Percentiles rank a stretch among this genome's conserved stretches.
These are phyloP conservation scores for Phoma sp. DNA, from an alignment of 2,329 filamentous ascomycete genomes.

Conservation along the genomic window DNA sequence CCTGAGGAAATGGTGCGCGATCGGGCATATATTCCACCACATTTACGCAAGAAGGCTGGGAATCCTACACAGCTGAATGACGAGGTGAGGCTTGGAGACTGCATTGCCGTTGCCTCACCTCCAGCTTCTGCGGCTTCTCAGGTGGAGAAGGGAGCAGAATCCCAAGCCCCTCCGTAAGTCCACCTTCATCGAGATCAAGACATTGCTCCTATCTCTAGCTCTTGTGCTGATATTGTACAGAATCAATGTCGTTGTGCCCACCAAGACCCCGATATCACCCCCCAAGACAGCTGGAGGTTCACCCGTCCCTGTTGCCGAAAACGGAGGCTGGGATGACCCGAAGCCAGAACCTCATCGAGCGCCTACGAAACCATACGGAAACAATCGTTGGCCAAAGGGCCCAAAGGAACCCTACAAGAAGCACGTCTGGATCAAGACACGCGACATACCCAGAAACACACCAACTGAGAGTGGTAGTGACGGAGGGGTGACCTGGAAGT, in stretches of 20 bases:
- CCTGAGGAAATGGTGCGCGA: slow-evolving; percentile 6
- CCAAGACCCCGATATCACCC: slow-evolving; percentile 3
- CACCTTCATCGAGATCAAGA: not conserved
- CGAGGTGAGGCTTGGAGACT: slow-evolving; percentile 6
- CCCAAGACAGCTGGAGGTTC: slow-evolving; percentile 5
- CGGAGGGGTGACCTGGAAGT: slow-evolving; percentile 29
- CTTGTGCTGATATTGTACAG: slow-evolving; percentile 2
- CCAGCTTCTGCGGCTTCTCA: slow-evolving; percentile 16
- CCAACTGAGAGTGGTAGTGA: slow-evolving; percentile 27
- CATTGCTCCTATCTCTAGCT: no score
- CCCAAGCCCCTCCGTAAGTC: not conserved
- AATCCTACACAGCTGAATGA: not conserved
- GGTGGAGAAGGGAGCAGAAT: not conserved
- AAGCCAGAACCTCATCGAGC: slow-evolving; percentile 1
- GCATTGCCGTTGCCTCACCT: slow-evolving; percentile 3
- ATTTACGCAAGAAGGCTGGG: slow-evolving; percentile 25
- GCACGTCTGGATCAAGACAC: slow-evolving; percentile 35
- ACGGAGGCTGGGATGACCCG: slow-evolving; percentile 18
- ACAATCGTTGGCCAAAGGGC: slow-evolving; percentile 21
- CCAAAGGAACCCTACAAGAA: slow-evolving; percentile 14
- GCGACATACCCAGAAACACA: slow-evolving; percentile 32
- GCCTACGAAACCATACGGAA: slow-evolving; percentile 14
- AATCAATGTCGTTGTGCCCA: no score
- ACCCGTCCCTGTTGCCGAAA: not conserved
- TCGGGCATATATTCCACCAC: slow-evolving; percentile 31